Base-by-base conservation (phyloP, 257 asterid species). In the Cinchona pubescens region DNA sequence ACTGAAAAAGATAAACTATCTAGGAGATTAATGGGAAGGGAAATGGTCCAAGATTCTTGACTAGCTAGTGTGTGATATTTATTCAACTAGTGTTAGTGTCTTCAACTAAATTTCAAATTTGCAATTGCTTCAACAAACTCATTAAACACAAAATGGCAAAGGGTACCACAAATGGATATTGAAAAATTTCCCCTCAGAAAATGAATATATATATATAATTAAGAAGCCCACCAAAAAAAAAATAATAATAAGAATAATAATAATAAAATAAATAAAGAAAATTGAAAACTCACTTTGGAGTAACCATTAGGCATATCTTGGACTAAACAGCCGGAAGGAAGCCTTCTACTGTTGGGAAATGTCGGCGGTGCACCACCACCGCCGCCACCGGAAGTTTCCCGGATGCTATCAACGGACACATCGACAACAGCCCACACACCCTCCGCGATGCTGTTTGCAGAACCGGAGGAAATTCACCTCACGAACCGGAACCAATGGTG, bases 301-400 rank as follows among this genome's bases (percentile, higher is more conserved):
- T 92, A 95, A 73, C 97, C 98, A 81, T 95, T 95, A 34, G 97
- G 94, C 99, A 91, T 91, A 77, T 95, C 99, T 79, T 95, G 96
- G 32, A 92, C 97, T 14, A 92, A 85, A 71, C 96, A 92, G 66
- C 99, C 99, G 18, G 99, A 95, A 60, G 99, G 97, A 15, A 91
- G 96, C 79, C 98, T 86, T 81, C 97, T 86, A 83, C 93, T 81
- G 66, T 48, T 75, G 7, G 87, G 86, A 76, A 82, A 85, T 25
- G 81, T 38, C 42, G 89, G 84, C 64, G 87, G 45, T 21, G 76
- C 59, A 6, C 58, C 77, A 13, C 74, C 81, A 18, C 79, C 55
- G 23, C 58, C 77, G 12, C 74, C 81, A 18, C 79, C 55, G 23
- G 91, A 79, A 13, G 79, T 65, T 34, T 86, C 97, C 1, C 89